phyloP scores from a whole-genome alignment of 208 protist species.

The Crithidia fasciculata region DNA sequence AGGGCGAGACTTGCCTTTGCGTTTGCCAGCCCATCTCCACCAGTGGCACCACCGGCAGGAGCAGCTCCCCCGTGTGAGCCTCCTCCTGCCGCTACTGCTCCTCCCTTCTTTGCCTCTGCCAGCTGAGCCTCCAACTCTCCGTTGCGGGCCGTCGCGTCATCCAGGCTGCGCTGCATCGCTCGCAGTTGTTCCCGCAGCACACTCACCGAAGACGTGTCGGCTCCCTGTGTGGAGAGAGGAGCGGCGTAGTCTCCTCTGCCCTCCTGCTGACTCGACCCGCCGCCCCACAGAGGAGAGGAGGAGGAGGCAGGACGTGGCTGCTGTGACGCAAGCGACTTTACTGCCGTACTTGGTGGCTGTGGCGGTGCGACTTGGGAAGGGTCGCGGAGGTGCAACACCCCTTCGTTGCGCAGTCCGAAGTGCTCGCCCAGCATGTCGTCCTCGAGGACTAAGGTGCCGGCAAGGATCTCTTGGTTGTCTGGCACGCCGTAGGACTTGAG shows the following conservation, averaged over 20 bases:
- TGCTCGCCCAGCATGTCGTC: slow-evolving; percentile 73
- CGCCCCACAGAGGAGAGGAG: not conserved
- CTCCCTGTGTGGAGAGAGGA: not conserved
- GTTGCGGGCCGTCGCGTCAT: slow-evolving; percentile 25
- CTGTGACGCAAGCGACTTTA: no score
- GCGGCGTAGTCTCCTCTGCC: not conserved
- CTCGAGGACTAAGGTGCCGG: slow-evolving; percentile 40
- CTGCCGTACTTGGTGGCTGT: not conserved
- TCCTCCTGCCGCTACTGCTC: not conserved
- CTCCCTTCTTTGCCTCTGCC: not conserved
- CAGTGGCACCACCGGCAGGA: not conserved
- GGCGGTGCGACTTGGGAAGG: not conserved
- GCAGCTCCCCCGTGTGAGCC: not conserved
- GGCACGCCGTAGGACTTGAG: slow-evolving; percentile 73
- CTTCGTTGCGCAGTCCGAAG: slow-evolving; percentile 61
- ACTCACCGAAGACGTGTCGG: not conserved
- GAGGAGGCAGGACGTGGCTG: not conserved
- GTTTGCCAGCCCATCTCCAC: slow-evolving; percentile 43
- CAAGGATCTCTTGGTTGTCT: slow-evolving; percentile 55
- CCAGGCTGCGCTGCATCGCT: slow-evolving; percentile 38
- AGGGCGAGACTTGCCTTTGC: slow-evolving; percentile 60
- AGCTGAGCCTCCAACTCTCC: slow-evolving; percentile 31
- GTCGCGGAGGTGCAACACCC: slow-evolving; percentile 45
- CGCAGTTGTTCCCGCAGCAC: slow-evolving; percentile 33
- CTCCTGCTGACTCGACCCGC: not conserved